Evolutionary conservation across 2,329 filamentous ascomycete species (phyloP), one percentile per base, ranked within the genome.

Genomic region (Colletotrichum ledebouriae): DNA sequence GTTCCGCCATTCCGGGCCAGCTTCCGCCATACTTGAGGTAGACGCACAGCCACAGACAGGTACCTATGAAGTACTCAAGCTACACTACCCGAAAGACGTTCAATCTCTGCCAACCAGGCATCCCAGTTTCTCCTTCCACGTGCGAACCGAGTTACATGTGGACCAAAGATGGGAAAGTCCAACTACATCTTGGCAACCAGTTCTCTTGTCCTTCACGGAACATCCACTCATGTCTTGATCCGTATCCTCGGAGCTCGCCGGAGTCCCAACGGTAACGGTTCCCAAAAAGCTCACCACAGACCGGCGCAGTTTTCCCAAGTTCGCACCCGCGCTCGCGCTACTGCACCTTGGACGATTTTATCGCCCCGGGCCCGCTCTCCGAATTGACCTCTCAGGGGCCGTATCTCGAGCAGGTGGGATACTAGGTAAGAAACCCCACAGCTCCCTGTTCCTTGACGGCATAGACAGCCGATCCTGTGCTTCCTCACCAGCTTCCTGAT

Each of bases 361-460:
- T 59, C 44, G 68, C 66, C 59, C 67, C 57, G 29, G 52, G 55
- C 6, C 29, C 29, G 29, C 29, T 22, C 20, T 20, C 55, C 15
- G 29, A 52, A 69, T 69, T 73, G 73, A 72, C 74, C 73, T 74
- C 69, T 75, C 71, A 75, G 56, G 67, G 46, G 41, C 62, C 70
- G 67, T 68, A 70, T 60, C 60, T 72, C 60, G 59, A 67, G 60
- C 73, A 75, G 71, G 73, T 73, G 73, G 73, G 63, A 59, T 66
- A 33, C 25, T 61, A 1, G 17, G 17, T 17, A 50, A 49, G 13
- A 39, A 39, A 15, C 65, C 61, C 61, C 61, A 60, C 57, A 67
- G 15, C 37, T 3, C 50, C 39, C 61, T 46, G 56, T 59, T 47
- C 60, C 60, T 42, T 41, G 37, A 53, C 50, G 62, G 63, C 63